Conservation (phyloP, 768 basidiomycete genomes). For the Harrya chromipes region DNA sequence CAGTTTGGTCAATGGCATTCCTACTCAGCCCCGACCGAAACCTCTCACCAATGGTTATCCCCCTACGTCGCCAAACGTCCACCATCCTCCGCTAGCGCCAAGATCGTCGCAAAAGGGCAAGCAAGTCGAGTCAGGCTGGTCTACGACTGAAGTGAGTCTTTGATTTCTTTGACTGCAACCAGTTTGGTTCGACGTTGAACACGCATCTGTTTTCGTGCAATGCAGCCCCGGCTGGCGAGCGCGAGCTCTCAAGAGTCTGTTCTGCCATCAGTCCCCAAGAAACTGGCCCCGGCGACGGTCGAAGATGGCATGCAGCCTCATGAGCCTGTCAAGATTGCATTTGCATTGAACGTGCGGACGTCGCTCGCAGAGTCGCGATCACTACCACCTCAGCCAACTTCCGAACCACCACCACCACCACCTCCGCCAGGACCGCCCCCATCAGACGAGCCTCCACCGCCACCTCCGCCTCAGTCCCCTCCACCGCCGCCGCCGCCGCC, state of each 20-base stretch:
- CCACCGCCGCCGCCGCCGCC: constrained; percentile 24
- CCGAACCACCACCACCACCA: constrained; percentile 37
- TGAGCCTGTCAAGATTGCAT: constrained; percentile 32
- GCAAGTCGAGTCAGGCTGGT: constrained; percentile 37
- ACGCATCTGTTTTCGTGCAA: constrained; percentile 7
- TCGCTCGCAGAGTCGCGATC: constrained; percentile 24
- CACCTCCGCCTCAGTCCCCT: constrained; percentile 26
- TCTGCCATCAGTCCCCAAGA: constrained; percentile 14
- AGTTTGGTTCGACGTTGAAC: not conserved
- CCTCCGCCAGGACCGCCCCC: constrained; percentile 32
- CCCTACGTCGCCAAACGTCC: constrained; percentile 23
- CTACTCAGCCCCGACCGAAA: constrained; percentile 35
- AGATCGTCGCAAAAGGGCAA: constrained; percentile 41
- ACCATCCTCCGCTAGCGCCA: constrained; percentile 32
- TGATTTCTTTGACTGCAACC: constrained; percentile 1
- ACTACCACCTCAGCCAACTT: constrained; percentile 36
- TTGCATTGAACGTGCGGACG: constrained; percentile 31
- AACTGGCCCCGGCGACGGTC: constrained; percentile 19
- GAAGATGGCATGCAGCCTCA: constrained; percentile 32
- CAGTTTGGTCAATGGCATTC: constrained; percentile 46
- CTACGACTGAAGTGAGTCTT: constrained; percentile 33
- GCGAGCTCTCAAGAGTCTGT: constrained; percentile 14
- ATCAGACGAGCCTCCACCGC: constrained; percentile 27
- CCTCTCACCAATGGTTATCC: constrained; percentile 43
- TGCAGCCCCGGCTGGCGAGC: constrained; percentile 14